phyloP scores from a whole-genome alignment of 139 green algal genomes.

The Penium margaritaceum region DNA sequence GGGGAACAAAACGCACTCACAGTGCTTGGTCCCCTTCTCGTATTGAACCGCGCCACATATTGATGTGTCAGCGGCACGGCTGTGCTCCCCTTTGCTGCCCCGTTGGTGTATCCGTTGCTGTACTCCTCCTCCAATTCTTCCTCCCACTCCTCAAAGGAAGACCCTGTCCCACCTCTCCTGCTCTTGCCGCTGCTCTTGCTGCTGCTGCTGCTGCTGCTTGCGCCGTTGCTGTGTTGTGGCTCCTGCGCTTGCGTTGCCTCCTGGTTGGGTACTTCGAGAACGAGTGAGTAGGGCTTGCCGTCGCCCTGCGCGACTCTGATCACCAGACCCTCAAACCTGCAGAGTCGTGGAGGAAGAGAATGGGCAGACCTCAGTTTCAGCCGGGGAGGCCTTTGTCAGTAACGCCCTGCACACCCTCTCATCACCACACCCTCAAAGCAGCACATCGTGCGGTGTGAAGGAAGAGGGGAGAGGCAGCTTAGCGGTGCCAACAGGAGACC shows the following conservation, averaged over 20 bases:
- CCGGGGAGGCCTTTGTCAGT: too few relatives aligned
- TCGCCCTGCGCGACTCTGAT: slow-evolving; percentile 71
- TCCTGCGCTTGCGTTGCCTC: background rate
- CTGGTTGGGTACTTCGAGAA: slow-evolving; percentile 49
- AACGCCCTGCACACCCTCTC: slow-evolving; percentile 49
- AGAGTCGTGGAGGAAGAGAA: too few relatives aligned
- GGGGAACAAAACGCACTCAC: slow-evolving; percentile 6
- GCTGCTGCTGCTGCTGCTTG: too few relatives aligned
- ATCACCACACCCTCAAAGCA: slow-evolving; percentile 53
- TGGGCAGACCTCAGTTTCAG: too few relatives aligned
- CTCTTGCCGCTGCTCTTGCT: too few relatives aligned
- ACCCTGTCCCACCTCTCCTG: background rate
- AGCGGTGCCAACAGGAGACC: too few relatives aligned
- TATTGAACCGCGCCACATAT: background rate
- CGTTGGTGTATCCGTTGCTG: too few relatives aligned
- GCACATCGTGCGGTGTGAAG: slow-evolving; percentile 40
- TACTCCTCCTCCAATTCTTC: slow-evolving; percentile 2
- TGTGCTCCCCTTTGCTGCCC: too few relatives aligned
- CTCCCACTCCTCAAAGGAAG: background rate
- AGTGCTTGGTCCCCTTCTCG: background rate
- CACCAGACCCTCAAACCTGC: slow-evolving; percentile 68
- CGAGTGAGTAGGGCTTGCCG: slow-evolving; percentile 69
- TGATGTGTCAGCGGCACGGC: too few relatives aligned
- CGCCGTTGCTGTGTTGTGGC: too few relatives aligned
- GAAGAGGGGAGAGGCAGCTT: too few relatives aligned